phyloP scores from a whole-genome alignment of 2,329 filamentous ascomycete genomes.

The Neurospora sp. region DNA sequence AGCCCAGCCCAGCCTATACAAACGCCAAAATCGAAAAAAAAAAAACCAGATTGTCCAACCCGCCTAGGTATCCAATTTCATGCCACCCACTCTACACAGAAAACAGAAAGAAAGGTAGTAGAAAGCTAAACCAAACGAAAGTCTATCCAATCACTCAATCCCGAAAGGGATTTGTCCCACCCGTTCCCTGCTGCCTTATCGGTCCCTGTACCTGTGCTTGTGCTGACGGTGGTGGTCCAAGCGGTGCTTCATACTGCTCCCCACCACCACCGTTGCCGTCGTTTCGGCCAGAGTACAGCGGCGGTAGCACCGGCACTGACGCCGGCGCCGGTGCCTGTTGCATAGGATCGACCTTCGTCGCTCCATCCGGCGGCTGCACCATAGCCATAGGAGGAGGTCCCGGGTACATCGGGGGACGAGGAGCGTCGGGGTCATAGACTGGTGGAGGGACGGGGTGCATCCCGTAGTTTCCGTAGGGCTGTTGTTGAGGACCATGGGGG shows the following conservation, averaged over 20 bases:
- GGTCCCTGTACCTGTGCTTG: background rate
- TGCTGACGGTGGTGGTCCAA: conserved; percentile 37
- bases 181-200: conserved; percentile 10
- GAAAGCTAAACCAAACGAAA: background rate
- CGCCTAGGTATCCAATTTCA: background rate
- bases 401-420: conserved; percentile 46
- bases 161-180: conserved; percentile 15
- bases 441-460: conserved; percentile 47
- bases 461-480: conserved; percentile 38
- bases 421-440: conserved; percentile 45
- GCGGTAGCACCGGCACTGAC: conserved; percentile 17
- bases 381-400: conserved; percentile 23
- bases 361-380: conserved; percentile 23
- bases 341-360: conserved; percentile 43
- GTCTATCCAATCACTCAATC: conserved; percentile 11
- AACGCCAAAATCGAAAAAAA: background rate
- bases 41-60: background rate
- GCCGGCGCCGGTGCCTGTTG: conserved; percentile 25
- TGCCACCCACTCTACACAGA: background rate
- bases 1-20: background rate
- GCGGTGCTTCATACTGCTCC: conserved; percentile 33
- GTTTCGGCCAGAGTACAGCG: conserved; percentile 13
- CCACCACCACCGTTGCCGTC: conserved; percentile 1
- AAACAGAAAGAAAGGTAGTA: background rate
- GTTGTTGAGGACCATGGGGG: conserved; percentile 5